Percentiles rank a stretch among this genome's conserved stretches.
Conservation (phyloP, 768 basidiomycete genomes). For the Agaricus subrufescens region DNA sequence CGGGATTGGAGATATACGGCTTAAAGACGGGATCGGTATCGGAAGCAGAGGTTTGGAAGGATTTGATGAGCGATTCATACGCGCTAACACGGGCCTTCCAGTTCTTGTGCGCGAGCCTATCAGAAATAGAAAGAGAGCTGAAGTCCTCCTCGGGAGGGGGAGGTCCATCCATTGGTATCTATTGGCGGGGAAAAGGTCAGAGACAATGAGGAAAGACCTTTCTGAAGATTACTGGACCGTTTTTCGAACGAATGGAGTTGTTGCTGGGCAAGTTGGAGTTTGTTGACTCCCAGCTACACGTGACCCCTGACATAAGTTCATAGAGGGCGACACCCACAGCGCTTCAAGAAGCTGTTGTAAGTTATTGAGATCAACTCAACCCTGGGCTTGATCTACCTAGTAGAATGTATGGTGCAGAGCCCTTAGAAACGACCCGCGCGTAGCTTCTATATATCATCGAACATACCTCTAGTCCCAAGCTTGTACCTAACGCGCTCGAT, state of each 20-base stretch:
- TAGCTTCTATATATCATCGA: too few relatives aligned
- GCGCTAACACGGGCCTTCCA: conserved; percentile 98
- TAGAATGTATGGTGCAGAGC: too few relatives aligned
- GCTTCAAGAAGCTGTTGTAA: too few relatives aligned
- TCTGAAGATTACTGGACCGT: background rate
- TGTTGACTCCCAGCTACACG: conserved; percentile 9
- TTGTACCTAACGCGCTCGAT: too few relatives aligned
- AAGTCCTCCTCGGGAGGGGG: conserved; percentile 95
- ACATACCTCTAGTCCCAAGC: too few relatives aligned
- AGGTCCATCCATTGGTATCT: conserved; percentile 74
- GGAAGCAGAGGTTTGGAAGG: conserved; percentile 83
- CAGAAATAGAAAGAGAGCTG: conserved; percentile 67
- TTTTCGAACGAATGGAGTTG: background rate
- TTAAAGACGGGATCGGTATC: conserved; percentile 94
- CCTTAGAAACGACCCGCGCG: too few relatives aligned
- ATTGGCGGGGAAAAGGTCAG: conserved; percentile 11
- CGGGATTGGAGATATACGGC: conserved; percentile 75
- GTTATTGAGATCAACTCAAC: too few relatives aligned
- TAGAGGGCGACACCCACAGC: too few relatives aligned
- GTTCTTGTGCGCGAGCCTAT: conserved; percentile 90
- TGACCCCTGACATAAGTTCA: background rate
- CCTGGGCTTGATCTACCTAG: too few relatives aligned
- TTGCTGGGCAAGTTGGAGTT: background rate
- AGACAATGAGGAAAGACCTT: conserved; percentile 5
- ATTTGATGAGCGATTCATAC: conserved; percentile 84